Evolutionary conservation across 2,329 filamentous ascomycete genomes (phyloP).

Genomic region (Seiridium unicorne): DNA sequence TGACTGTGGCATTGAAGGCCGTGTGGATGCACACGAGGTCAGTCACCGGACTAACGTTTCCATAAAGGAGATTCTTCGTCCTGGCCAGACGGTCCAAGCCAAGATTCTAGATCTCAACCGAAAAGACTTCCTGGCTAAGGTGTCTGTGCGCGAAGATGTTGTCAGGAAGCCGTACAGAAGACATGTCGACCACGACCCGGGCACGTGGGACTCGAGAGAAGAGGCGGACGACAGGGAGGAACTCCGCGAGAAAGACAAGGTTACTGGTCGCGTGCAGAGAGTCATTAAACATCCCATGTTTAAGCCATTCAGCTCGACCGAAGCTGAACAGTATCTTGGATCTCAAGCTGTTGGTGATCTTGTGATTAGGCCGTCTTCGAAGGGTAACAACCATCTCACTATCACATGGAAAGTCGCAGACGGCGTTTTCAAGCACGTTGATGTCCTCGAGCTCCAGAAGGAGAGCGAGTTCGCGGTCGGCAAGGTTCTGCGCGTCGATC

Average conservation of each 20-base stretch:
- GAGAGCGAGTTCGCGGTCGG: conserved; percentile 96
- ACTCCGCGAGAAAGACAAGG: conserved; percentile 81
- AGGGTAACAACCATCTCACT: conserved; percentile 91
- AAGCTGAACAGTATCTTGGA: conserved; percentile 91
- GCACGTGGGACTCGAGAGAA: conserved; percentile 83
- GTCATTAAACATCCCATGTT: conserved; percentile 98
- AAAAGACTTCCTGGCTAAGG: conserved; percentile 77
- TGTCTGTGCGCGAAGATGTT: conserved; percentile 81
- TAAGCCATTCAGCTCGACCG: conserved; percentile 85
- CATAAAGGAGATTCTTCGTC: conserved; percentile 70
- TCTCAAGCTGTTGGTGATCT: conserved; percentile 84
- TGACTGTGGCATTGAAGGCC: conserved; percentile 90
- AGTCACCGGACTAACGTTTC: conserved; percentile 65
- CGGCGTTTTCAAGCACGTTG: conserved; percentile 95
- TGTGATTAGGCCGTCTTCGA: conserved; percentile 92
- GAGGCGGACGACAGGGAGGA: conserved; percentile 82
- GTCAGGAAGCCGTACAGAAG: conserved; percentile 71
- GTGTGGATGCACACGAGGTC: conserved; percentile 79
- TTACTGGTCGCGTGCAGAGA: conserved; percentile 80
- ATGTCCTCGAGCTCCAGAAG: conserved; percentile 95
- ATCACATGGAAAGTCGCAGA: conserved; percentile 98
- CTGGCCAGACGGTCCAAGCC: conserved; percentile 82
- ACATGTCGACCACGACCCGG: conserved; percentile 68
- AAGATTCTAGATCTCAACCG: conserved; percentile 88
- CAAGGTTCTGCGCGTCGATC: conserved; percentile 77